phyloP scores from a whole-genome alignment of 345 rosid genomes.

The Eucalyptus polyanthemos region DNA sequence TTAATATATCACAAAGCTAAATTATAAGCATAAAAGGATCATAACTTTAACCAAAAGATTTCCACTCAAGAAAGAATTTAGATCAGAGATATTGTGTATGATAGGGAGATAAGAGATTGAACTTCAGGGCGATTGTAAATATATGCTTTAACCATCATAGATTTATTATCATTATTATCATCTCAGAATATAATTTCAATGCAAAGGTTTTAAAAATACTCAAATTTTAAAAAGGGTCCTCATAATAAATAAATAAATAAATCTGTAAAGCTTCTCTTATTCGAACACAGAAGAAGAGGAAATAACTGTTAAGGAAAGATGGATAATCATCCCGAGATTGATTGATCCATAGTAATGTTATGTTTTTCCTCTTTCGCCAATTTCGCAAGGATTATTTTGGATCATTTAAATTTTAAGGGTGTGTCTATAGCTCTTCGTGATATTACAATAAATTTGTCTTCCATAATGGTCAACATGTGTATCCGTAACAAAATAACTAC shows the following conservation, averaged over 20 bases:
- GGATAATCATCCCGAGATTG: background rate
- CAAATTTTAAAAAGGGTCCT: background rate
- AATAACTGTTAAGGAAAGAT: background rate
- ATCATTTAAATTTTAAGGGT: background rate
- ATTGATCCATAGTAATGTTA: background rate
- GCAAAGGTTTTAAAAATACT: background rate
- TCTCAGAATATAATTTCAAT: background rate
- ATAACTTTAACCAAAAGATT: background rate
- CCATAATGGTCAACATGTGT: background rate
- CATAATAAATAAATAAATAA: background rate
- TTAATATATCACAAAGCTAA: background rate
- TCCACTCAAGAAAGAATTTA: background rate
- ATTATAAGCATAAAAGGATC: background rate
- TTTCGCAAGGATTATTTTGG: fast-evolving
- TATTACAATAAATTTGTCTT: background rate
- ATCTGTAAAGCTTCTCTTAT: background rate
- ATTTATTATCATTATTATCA: background rate
- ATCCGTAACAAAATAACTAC: background rate
- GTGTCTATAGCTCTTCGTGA: fast-evolving
- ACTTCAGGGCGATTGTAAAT: background rate
- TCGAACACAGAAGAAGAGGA: background rate
- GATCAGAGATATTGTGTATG: background rate
- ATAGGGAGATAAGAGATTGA: background rate
- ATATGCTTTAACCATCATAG: background rate
- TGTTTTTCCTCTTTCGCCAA: background rate